Evolutionary conservation across 352 stramenopile species (phyloP).

Genomic region (Porosira glacialis): DNA sequence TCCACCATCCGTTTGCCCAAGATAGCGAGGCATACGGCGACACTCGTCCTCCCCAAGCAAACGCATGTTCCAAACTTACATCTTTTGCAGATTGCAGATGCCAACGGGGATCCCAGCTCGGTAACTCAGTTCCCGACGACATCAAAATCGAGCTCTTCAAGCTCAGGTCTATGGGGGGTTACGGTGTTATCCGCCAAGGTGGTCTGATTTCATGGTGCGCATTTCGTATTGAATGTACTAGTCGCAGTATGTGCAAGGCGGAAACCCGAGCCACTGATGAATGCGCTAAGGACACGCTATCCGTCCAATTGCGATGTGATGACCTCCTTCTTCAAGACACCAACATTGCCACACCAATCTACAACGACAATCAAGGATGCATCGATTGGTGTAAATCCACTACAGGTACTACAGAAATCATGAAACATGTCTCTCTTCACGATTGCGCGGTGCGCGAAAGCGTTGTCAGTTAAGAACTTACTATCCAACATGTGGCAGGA

Average conservation of each 20-base stretch:
- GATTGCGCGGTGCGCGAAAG: slow-evolving; percentile 4
- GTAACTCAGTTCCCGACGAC: slow-evolving; percentile 3
- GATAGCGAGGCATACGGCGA: slow-evolving; percentile 10
- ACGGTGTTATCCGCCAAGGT: slow-evolving; percentile 1
- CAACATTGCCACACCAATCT: background rate
- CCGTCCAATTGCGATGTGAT: background rate
- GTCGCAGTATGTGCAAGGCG: slow-evolving; percentile 10
- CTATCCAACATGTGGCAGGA: slow-evolving; percentile 2
- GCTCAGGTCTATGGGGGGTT: slow-evolving; percentile 8
- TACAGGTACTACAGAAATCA: slow-evolving; percentile 5
- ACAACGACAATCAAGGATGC: slow-evolving; percentile 13
- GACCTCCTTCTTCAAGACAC: background rate
- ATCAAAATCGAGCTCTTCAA: slow-evolving; percentile 9
- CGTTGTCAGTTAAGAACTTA: background rate
- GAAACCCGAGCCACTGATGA: slow-evolving; percentile 14
- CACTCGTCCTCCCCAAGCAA: background rate
- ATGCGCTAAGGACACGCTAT: slow-evolving; percentile 1
- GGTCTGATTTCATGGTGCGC: slow-evolving; percentile 12
- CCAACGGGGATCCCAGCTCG: slow-evolving; percentile 10
- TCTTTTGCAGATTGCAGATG: slow-evolving; percentile 8
- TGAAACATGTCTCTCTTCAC: background rate
- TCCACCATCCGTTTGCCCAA: slow-evolving; percentile 1
- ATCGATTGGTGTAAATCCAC: slow-evolving; percentile 12
- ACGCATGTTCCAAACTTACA: background rate
- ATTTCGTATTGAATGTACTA: background rate